Evolutionary conservation across 257 asterid species (phyloP).

Genomic region (Catharanthus roseus): DNA sequence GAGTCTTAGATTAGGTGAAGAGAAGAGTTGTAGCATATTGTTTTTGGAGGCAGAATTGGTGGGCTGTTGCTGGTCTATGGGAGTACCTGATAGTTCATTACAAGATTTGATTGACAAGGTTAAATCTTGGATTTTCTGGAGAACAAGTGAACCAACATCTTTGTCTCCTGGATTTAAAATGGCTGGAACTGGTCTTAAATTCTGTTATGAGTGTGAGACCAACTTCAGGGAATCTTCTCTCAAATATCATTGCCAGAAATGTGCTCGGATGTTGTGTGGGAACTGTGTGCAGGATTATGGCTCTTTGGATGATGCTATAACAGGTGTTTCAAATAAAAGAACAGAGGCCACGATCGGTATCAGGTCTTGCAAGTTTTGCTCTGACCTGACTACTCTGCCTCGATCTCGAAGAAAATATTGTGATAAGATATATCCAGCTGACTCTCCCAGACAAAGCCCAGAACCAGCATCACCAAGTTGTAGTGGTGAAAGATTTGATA

Average conservation of each 20-base stretch:
- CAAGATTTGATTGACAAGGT: conserved; percentile 60
- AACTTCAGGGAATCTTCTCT: conserved; percentile 33
- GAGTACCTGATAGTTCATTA: conserved; percentile 54
- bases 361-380: conserved; percentile 54
- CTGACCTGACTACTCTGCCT: conserved; percentile 30
- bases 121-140: conserved; percentile 58
- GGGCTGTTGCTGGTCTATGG: conserved; percentile 50
- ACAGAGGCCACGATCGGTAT: conserved; percentile 24
- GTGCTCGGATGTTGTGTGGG: conserved; percentile 48
- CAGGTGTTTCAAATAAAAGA: conserved; percentile 22
- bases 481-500: conserved; percentile 59
- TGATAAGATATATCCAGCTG: conserved; percentile 71
- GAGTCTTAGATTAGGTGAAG: conserved; percentile 21
- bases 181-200: conserved; percentile 30
- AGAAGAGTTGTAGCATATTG: conserved; percentile 6
- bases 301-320: conserved; percentile 28
- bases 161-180: conserved; percentile 30
- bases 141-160: conserved; percentile 28
- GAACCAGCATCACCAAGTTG: conserved; percentile 78
- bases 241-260: conserved; percentile 56
- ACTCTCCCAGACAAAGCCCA: conserved; percentile 67
- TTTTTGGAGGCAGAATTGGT: conserved; percentile 29
- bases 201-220: conserved; percentile 45
- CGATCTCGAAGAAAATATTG: conserved; percentile 40
- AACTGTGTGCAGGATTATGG: conserved; percentile 43